A percentile compares a stretch with the other conserved stretches of the same genome.
Conservation (phyloP, 768 basidiomycete species). For the Macrolepiota fuliginosa region DNA sequence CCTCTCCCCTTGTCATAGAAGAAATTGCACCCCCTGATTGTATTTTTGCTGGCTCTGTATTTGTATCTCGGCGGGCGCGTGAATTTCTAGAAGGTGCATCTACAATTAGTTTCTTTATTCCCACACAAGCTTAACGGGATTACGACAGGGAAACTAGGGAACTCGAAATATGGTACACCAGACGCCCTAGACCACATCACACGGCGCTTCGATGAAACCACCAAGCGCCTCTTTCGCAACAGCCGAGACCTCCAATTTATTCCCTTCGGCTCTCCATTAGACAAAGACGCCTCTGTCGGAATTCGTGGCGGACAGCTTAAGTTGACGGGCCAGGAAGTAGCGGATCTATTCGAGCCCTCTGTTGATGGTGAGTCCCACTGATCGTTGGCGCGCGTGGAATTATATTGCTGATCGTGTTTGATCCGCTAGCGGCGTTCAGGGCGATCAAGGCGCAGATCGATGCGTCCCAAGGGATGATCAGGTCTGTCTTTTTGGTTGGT, state of each 20-base stretch:
- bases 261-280: slow-evolving; percentile 73
- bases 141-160: slow-evolving; percentile 62
- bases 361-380: slow-evolving; percentile 46
- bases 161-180: slow-evolving; percentile 68
- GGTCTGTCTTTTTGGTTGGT: slow-evolving; percentile 81
- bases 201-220: slow-evolving; percentile 78
- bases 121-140: slow-evolving; percentile 7
- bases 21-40: slow-evolving; percentile 84
- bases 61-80: slow-evolving; percentile 73
- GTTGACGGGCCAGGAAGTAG: slow-evolving; percentile 68
- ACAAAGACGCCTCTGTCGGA: slow-evolving; percentile 68
- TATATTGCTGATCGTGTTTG: not conserved
- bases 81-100: slow-evolving; percentile 65
- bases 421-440: slow-evolving; percentile 49
- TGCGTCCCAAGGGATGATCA: slow-evolving; percentile 64
- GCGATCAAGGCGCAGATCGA: slow-evolving; percentile 74
- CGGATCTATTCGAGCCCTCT: slow-evolving; percentile 77
- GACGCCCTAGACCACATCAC: slow-evolving; percentile 80
- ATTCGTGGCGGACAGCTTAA: slow-evolving; percentile 73
- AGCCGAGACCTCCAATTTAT: slow-evolving; percentile 68
- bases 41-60: slow-evolving; percentile 83
- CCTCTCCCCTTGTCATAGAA: slow-evolving; percentile 71
- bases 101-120: not conserved
- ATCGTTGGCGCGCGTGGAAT: not conserved
- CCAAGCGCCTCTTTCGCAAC: slow-evolving; percentile 75